Conservation (phyloP, 1,284 basidiomycete species). For the Naganishia albida region DNA sequence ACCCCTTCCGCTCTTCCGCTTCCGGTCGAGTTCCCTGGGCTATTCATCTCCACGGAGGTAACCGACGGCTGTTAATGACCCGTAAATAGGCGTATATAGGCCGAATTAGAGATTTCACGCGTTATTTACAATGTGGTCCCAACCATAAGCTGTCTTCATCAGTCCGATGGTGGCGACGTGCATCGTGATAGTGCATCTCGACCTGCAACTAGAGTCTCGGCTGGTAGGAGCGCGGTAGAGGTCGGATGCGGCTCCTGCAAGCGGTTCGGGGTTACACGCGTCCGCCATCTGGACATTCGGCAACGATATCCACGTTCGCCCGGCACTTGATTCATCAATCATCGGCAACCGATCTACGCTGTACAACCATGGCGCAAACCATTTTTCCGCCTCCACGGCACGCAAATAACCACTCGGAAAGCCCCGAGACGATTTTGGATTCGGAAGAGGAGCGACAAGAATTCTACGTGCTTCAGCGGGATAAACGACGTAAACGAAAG, state of each 20-base stretch:
- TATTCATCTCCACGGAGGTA: neutral
- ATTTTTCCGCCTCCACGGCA: neutral
- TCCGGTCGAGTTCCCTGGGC: constrained; percentile 7
- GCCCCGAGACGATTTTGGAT: constrained; percentile 25
- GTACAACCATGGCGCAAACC: constrained; percentile 11
- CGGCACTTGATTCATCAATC: too few relatives aligned
- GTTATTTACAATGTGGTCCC: constrained; percentile 12
- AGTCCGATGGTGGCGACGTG: constrained; percentile 12
- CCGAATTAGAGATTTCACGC: neutral
- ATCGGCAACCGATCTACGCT: neutral
- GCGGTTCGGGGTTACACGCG: neutral
- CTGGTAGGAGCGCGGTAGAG: neutral
- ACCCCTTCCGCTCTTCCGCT: neutral
- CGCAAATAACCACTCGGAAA: neutral
- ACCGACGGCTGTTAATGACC: neutral
- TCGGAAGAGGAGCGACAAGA: constrained; percentile 30
- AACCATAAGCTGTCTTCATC: neutral
- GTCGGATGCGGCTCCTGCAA: constrained; percentile 14
- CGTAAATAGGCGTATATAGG: neutral
- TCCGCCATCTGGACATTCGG: neutral
- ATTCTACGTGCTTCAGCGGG: constrained; percentile 21
- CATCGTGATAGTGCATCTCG: neutral
- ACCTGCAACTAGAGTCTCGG: neutral
- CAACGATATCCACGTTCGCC: neutral
- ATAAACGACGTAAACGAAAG: constrained; percentile 16